phyloP scores from a whole-genome alignment of 805 yeast species.

The Metschnikowia bowlesiae region DNA sequence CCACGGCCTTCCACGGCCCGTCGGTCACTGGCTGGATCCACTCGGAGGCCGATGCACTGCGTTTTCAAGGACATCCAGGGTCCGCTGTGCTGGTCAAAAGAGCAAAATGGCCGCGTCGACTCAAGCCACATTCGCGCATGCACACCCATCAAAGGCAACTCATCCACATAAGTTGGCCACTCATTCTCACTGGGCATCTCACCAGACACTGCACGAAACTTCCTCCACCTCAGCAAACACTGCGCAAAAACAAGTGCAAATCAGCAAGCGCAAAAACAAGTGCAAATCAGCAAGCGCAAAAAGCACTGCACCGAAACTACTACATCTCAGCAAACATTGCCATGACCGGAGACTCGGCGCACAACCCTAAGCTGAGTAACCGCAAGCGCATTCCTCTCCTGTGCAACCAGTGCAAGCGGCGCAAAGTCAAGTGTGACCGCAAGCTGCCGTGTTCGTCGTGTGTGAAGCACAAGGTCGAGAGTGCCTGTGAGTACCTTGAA shows the following conservation, averaged over 20 bases:
- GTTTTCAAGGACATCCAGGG: too few species aligned
- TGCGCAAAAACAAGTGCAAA: background rate
- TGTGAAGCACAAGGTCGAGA: constrained; percentile 21
- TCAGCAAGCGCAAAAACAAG: background rate
- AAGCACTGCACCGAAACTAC: too few species aligned
- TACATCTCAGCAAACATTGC: too few species aligned
- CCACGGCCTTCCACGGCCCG: too few species aligned
- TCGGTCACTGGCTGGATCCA: too few species aligned
- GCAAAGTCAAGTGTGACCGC: constrained; percentile 38
- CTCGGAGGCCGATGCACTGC: too few species aligned
- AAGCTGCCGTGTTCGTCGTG: constrained; percentile 34
- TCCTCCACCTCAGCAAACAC: too few species aligned
- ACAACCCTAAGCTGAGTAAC: background rate
- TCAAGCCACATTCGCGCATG: background rate
- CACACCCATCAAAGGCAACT: background rate
- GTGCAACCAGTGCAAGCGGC: constrained; percentile 31
- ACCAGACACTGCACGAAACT: too few species aligned
- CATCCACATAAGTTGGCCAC: background rate
- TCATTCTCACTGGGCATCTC: too few species aligned
- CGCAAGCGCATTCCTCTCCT: constrained; percentile 23
- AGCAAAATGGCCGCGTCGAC: background rate
- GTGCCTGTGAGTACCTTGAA: constrained; percentile 24
- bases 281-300: background rate
- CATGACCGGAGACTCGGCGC: background rate
- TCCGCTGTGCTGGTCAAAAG: too few species aligned